phyloP scores from a whole-genome alignment of 208 protist species.

The Leishmania martiniquensis region DNA sequence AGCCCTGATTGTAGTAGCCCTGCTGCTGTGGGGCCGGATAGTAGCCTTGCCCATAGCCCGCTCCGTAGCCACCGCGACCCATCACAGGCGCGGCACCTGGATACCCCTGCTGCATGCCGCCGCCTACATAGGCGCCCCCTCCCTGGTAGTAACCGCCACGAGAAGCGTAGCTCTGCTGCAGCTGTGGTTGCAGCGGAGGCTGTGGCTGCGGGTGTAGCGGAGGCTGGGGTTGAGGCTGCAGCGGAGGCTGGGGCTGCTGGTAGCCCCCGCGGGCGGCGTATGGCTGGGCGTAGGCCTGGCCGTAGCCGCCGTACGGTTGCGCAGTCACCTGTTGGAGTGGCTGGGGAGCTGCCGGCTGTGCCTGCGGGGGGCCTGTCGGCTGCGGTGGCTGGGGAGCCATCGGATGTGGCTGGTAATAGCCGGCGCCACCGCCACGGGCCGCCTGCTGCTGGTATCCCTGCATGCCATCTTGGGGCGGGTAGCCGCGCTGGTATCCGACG shows the following conservation, averaged over 20 bases:
- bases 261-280: slow-evolving; percentile 5
- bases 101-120: slow-evolving; percentile 15
- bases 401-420: slow-evolving; percentile 26
- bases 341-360: neutral
- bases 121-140: neutral
- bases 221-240: slow-evolving; percentile 5
- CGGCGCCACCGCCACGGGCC: slow-evolving; percentile 17
- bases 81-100: neutral
- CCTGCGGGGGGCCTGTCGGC: slow-evolving; percentile 9
- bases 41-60: slow-evolving; percentile 18
- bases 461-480: slow-evolving; percentile 16
- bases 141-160: slow-evolving; percentile 34
- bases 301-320: slow-evolving; percentile 22
- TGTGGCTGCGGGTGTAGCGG: slow-evolving; percentile 12
- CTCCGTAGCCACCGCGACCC: neutral
- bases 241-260: slow-evolving; percentile 8
- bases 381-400: neutral
- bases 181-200: slow-evolving; percentile 1
- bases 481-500: slow-evolving; percentile 30
- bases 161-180: slow-evolving; percentile 24
- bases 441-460: slow-evolving; percentile 32
- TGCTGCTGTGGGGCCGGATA: slow-evolving; percentile 5
- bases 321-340: neutral
- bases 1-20: slow-evolving; percentile 19
- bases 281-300: slow-evolving; percentile 2